phyloP scores from a whole-genome alignment of 306 rosid genomes.

The Senna tora region DNA sequence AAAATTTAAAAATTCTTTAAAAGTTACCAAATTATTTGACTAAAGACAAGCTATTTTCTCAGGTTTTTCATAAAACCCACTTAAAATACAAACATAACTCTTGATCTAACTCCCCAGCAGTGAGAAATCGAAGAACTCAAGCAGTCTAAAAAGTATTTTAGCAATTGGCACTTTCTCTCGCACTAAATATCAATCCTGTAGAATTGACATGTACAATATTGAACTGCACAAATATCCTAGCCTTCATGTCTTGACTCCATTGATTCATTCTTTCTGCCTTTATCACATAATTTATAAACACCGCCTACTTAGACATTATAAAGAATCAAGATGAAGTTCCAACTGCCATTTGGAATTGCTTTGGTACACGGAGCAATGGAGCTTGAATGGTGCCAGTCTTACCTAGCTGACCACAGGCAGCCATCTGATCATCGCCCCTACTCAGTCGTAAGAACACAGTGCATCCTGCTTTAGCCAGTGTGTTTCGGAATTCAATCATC shows the following conservation, averaged over 20 bases:
- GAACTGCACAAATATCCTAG: not conserved
- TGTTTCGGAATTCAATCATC: slow-evolving; percentile 78
- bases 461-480: slow-evolving; percentile 68
- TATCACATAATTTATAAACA: not conserved
- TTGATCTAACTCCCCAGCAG: too few relatives aligned
- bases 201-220: not conserved
- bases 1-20: too few relatives aligned
- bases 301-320: not conserved
- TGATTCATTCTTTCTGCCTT: not conserved
- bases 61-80: too few relatives aligned
- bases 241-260: not conserved
- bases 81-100: too few relatives aligned
- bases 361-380: slow-evolving; percentile 79
- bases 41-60: too few relatives aligned
- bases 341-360: slow-evolving; percentile 64
- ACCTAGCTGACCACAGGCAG: slow-evolving; percentile 96
- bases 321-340: slow-evolving; percentile 47
- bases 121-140: too few relatives aligned
- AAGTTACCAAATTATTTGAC: too few relatives aligned
- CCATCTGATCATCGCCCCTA: slow-evolving; percentile 96
- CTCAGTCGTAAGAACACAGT: slow-evolving; percentile 70
- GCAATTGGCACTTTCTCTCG: not conserved
- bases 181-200: not conserved
- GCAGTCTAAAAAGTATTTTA: too few relatives aligned
- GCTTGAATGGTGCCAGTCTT: slow-evolving; percentile 77